These are phyloP conservation scores for Zygosaccharomyces bailii DNA, from an alignment of 805 yeast genomes.

Conservation along the genomic window DNA sequence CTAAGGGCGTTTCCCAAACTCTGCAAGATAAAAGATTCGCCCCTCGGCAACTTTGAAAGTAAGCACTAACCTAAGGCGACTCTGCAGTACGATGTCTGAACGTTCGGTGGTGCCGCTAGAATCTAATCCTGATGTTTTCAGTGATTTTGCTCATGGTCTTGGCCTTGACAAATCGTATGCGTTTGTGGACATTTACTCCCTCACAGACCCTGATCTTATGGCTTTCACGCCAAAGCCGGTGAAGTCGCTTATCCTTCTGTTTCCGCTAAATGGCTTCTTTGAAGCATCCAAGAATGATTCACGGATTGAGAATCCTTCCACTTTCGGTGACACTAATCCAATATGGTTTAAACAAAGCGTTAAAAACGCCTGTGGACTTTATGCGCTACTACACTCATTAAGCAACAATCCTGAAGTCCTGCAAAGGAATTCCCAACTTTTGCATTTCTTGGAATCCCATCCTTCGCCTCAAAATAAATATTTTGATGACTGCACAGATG, in stretches of 20 bases:
- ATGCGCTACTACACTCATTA: conserved; percentile 72
- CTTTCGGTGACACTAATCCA: conserved; percentile 23
- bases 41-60: background rate
- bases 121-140: conserved; percentile 83
- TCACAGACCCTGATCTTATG: conserved; percentile 78
- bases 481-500: conserved; percentile 40
- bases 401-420: conserved; percentile 36
- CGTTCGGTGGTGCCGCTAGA: conserved; percentile 77
- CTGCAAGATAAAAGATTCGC: background rate
- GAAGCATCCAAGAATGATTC: conserved; percentile 46
- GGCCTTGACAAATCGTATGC: conserved; percentile 60
- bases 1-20: background rate
- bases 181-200: conserved; percentile 79
- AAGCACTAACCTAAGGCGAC: background rate
- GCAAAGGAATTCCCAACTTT: conserved; percentile 20
- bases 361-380: conserved; percentile 88
- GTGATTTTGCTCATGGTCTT: conserved; percentile 58
- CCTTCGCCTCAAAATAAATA: conserved; percentile 41
- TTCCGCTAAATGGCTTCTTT: conserved; percentile 68
- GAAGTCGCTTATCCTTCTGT: conserved; percentile 69
- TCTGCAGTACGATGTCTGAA: conserved; percentile 8
- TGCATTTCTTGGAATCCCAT: conserved; percentile 17
- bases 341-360: conserved; percentile 86
- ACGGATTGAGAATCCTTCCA: conserved; percentile 5
- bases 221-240: conserved; percentile 81